These are phyloP conservation scores for Prunella vulgaris DNA, from an alignment of 257 asterid genomes.

Conservation along the genomic window DNA sequence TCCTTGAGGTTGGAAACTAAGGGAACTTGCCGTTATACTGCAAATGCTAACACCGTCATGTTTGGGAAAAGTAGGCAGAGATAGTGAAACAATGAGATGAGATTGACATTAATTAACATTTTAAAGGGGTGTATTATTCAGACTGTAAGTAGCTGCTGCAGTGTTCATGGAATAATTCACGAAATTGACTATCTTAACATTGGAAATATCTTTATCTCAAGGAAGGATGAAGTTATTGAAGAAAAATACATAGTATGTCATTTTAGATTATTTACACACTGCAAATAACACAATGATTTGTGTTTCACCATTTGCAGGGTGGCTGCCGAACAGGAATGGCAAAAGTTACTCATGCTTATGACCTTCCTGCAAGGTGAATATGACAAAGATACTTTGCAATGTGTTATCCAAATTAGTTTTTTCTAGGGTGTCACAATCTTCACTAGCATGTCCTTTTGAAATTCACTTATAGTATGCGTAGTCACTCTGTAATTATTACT, in stretches of 20 bases:
- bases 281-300: constrained; percentile 26
- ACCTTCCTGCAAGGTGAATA: constrained; percentile 91
- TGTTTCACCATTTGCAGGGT: constrained; percentile 49
- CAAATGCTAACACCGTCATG: not conserved
- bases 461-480: constrained; percentile 1
- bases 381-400: not conserved
- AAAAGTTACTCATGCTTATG: constrained; percentile 70
- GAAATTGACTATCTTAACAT: constrained; percentile 2
- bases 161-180: not conserved
- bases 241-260: not conserved
- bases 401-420: constrained; percentile 1
- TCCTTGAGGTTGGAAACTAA: not conserved
- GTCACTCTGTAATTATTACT: not conserved
- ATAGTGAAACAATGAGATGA: not conserved
- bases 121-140: not conserved
- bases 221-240: not conserved
- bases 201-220: not conserved
- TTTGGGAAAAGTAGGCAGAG: not conserved
- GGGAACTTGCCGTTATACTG: not conserved
- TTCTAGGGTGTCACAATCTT: not conserved
- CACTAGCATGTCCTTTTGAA: not conserved
- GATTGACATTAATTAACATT: not conserved
- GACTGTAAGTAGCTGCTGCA: not conserved
- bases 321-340: constrained; percentile 99
- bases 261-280: constrained; percentile 3